Base-by-base conservation (phyloP, 2,329 filamentous ascomycete species). In the Fusarium sp. region DNA sequence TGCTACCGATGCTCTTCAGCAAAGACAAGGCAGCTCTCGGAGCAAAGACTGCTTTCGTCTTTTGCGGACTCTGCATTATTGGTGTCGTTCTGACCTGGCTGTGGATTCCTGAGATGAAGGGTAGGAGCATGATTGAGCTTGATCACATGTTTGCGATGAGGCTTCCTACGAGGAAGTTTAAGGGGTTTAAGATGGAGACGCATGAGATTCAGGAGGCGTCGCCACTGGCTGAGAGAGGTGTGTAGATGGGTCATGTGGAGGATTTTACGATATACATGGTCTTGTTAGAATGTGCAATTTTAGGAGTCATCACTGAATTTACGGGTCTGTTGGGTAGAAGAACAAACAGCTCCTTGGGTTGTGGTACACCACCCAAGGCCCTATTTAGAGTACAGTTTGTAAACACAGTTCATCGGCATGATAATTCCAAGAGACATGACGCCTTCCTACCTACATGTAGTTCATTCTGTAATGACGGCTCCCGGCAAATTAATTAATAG, bases 21-120 rank as follows among this genome's bases (percentile, higher is more conserved):
- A 69, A 71, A 0, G 80, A 82, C 35, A 76, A 79, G 22, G 78
- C 74, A 0, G 81, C 84, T 17, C 77, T 86, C 0, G 81, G 82
- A 9, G 83, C 80, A 1, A 85, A 85, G 72, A 82, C 82, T 1
- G 78, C 79, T 0, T 85, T 85, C 56, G 75, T 85, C 5, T 86
- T 84, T 65, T 81, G 79, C 1, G 83, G 76, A 0, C 49, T 73
- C 0, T 83, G 80, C 27, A 40, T 78, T 2, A 20, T 73, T 0
- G 72, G 69, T 0, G 53, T 66, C 2, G 24, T 62, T 0, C 3
- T 78, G 12, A 58, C 61, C 3, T 78, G 74, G 86, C 3, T 75
- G 3, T 73, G 66, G 2, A 42, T 77, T 0, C 75, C 75, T 0
- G 75, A 77, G 67, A 76, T 76, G 73, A 77, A 76, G 40, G 75